Evolutionary conservation across 441 rosid genomes (phyloP), one percentile per base, ranked within the genome.

Genomic region (Gossypium schwendimanii): DNA sequence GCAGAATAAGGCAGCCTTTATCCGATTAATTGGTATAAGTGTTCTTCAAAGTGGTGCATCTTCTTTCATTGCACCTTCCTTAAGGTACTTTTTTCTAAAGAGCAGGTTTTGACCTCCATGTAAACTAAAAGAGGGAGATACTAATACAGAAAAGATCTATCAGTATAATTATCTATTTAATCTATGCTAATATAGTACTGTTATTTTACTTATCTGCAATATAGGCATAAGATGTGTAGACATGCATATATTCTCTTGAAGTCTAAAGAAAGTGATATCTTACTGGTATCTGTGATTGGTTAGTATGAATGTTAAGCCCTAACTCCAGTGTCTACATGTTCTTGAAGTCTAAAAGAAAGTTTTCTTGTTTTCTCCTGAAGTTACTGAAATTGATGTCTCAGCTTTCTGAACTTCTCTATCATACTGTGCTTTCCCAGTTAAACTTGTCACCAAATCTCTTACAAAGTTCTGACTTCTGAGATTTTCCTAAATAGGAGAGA

Each of bases 11-110:
- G 79, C 88, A 74, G 80, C 98, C 66, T 96, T 96, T 84, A 74
- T 81, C 80, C 87, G 89, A 76, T 82, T 96, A 83, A 89, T 96
- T 81, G 98, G 98, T 63, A 67, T 86, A 61, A 96, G 99, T 69
- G 86, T 96, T 76, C 90, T 96, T 75, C 98, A 96, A 83, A 96
- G 99, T 87, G 93, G 82, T 74, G 98, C 98, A 59, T 91, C 97
- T 62, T 88, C 99, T 81, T 83, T 94, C 76, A 85, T 94, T 79
- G 98, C 98, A 39, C 98, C 99, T 74, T 92, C 99, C 20, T 77
- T 96, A 79, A 91, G 94, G 99, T 92, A 87, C 9, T 58, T 39
- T 57, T 44, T 49, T 7, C 60, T 60, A 18, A 49, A 28, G 28
- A 50, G 6, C 31, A 2, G 20, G 15, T 47, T 15, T 28, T 12